A percentile compares a stretch with the other conserved stretches of the same genome.
These are phyloP conservation scores for Hymenoscyphus fraxineus DNA, from an alignment of 2,329 filamentous ascomycete species.

Conservation along the genomic window DNA sequence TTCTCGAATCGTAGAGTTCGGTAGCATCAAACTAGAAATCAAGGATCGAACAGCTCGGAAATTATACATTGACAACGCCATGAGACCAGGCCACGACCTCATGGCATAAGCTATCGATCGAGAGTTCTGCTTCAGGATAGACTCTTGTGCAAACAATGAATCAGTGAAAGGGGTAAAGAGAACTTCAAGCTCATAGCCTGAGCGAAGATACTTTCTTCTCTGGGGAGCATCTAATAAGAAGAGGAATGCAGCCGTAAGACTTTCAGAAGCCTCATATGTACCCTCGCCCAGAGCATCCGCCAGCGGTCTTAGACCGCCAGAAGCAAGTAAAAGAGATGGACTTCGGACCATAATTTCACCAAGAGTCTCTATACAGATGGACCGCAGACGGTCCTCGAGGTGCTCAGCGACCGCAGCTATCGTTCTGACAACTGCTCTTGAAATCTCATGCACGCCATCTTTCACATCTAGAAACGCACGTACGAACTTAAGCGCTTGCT, in stretches of 20 bases:
- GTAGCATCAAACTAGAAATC: conserved; percentile 58
- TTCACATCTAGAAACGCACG: conserved; percentile 94
- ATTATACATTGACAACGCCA: conserved; percentile 83
- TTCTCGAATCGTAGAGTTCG: conserved; percentile 57
- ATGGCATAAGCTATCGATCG: conserved; percentile 89
- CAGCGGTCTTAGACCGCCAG: conserved; percentile 80
- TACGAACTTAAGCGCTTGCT: conserved; percentile 95
- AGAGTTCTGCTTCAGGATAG: conserved; percentile 74
- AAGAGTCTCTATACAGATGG: conserved; percentile 89
- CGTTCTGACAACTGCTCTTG: conserved; percentile 79
- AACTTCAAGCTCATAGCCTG: conserved; percentile 84
- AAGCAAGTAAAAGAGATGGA: conserved; percentile 73
- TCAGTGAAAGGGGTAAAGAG: conserved; percentile 93
- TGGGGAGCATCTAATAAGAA: conserved; percentile 84
- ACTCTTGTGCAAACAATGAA: conserved; percentile 58
- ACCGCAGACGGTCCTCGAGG: conserved; percentile 65
- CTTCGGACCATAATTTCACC: conserved; percentile 88
- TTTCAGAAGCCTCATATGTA: conserved; percentile 87
- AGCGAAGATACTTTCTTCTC: conserved; percentile 75
- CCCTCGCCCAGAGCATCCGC: conserved; percentile 90
- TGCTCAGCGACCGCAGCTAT: conserved; percentile 87
- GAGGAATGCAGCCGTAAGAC: conserved; percentile 79
- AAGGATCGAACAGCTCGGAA: conserved; percentile 82
- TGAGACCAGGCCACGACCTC: conserved; percentile 89
- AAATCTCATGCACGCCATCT: conserved; percentile 82